Conservation (phyloP, 225 moss, liverwort and hornwort genomes). For the Thuidium tamariscinum region DNA sequence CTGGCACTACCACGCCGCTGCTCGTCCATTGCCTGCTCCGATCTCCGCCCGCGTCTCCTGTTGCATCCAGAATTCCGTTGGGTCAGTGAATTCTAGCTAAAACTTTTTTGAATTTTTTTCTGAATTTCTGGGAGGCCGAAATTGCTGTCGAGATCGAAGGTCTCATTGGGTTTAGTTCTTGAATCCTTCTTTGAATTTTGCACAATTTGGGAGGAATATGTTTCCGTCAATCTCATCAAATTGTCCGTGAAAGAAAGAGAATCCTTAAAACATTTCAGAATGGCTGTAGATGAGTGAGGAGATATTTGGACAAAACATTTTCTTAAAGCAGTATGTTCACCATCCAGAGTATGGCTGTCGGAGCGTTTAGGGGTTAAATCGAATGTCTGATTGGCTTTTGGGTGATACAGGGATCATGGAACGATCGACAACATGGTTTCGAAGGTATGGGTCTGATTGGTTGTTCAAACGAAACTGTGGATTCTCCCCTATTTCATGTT, state of each 20-base stretch:
- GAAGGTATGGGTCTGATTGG: neutral
- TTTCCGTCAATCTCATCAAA: neutral
- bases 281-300: neutral
- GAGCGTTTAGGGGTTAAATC: neutral
- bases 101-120: neutral
- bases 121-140: neutral
- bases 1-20: neutral
- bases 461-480: neutral
- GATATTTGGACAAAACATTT: neutral
- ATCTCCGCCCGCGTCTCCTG: neutral
- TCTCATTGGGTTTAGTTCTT: neutral
- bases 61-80: neutral
- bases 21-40: neutral
- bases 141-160: neutral
- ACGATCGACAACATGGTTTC: neutral
- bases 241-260: neutral
- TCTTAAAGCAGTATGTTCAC: neutral
- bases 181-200: neutral
- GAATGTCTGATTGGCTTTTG: neutral
- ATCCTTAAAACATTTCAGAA: no score
- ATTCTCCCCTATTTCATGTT: neutral
- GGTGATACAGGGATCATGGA: constrained; percentile 8
- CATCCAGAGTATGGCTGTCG: neutral
- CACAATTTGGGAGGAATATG: neutral
- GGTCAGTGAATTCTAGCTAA: neutral